Conservation (phyloP, 2,329 filamentous ascomycete genomes). For the Pseudocercospora eumusae region DNA sequence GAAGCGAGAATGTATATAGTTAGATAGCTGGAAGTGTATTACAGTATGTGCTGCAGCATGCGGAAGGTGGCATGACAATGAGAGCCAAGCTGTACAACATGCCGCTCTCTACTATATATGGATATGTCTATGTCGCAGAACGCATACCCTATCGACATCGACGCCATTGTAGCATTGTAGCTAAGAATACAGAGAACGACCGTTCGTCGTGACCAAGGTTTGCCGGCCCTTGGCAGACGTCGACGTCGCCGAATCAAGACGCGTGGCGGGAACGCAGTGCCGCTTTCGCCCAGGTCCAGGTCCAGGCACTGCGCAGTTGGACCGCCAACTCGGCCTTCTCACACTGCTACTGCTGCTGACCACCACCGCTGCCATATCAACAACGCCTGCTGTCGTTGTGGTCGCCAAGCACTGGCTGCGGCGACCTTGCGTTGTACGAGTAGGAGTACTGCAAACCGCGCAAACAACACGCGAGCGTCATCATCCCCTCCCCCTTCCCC, state of each 20-base stretch:
- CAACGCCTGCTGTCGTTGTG: neutral
- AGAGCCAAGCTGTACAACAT: neutral
- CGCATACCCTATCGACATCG: neutral
- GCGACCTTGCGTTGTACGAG: neutral
- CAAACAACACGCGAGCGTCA: conserved; percentile 3
- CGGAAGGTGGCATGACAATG: conserved; percentile 1
- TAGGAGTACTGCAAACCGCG: neutral
- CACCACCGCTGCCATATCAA: neutral
- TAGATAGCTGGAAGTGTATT: conserved; percentile 19
- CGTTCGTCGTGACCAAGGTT: neutral
- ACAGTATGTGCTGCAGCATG: too few species aligned
- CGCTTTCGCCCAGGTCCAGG: neutral
- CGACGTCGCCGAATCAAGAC: neutral
- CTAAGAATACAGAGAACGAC: neutral
- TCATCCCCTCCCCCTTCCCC: neutral
- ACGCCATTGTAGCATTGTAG: too few species aligned
- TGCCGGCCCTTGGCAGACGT: neutral
- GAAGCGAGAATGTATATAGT: conserved; percentile 16
- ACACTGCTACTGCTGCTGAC: neutral
- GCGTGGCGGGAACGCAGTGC: neutral
- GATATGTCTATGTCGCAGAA: neutral
- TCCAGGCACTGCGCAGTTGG: neutral
- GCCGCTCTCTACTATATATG: too few species aligned
- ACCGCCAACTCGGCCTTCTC: neutral
- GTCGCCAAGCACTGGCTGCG: neutral